Percentiles rank a stretch among this genome's conserved stretches.
phyloP scores from a whole-genome alignment of 2,329 filamentous ascomycete species.

The Bertia moriformis region DNA sequence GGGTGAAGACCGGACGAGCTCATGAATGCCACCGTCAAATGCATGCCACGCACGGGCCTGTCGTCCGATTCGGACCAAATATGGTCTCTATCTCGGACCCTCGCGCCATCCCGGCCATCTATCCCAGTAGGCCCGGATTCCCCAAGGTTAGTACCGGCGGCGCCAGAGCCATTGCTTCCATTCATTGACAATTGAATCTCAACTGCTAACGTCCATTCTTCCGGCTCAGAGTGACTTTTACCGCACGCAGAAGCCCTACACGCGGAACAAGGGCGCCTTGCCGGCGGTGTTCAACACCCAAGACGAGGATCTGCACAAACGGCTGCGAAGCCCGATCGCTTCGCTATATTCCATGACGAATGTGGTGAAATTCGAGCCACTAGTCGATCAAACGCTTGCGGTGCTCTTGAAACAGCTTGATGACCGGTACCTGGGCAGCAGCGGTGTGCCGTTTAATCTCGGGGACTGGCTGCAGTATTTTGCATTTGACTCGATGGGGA shows the following conservation, averaged over 20 bases:
- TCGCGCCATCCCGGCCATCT: slow-evolving; percentile 6
- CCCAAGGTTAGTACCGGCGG: slow-evolving; percentile 7
- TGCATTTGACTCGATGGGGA: slow-evolving; percentile 17
- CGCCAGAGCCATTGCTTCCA: not conserved
- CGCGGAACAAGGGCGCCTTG: slow-evolving; percentile 5
- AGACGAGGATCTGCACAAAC: slow-evolving; percentile 13
- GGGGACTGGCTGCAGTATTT: slow-evolving; percentile 14
- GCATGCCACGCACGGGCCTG: slow-evolving; percentile 7
- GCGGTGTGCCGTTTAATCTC: slow-evolving; percentile 7
- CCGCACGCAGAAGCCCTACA: slow-evolving; percentile 9
- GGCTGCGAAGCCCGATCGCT: slow-evolving; percentile 11
- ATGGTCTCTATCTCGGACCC: slow-evolving; percentile 7
- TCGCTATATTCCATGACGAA: slow-evolving; percentile 9
- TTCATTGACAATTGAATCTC: not conserved
- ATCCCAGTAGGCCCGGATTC: slow-evolving; percentile 8
- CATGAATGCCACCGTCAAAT: slow-evolving; percentile 5
- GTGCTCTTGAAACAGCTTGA: slow-evolving; percentile 8
- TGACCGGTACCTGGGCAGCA: slow-evolving; percentile 3
- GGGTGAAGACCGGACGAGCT: slow-evolving; percentile 7
- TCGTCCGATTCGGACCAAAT: slow-evolving; percentile 8
- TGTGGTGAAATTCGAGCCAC: slow-evolving; percentile 7
- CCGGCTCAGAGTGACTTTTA: slow-evolving; percentile 17
- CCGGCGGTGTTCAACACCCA: slow-evolving; percentile 14
- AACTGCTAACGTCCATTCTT: not conserved
- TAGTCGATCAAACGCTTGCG: slow-evolving; percentile 8